Evolutionary conservation across 352 stramenopile genomes (phyloP).

Genomic region (Phytophthora palmivora): DNA sequence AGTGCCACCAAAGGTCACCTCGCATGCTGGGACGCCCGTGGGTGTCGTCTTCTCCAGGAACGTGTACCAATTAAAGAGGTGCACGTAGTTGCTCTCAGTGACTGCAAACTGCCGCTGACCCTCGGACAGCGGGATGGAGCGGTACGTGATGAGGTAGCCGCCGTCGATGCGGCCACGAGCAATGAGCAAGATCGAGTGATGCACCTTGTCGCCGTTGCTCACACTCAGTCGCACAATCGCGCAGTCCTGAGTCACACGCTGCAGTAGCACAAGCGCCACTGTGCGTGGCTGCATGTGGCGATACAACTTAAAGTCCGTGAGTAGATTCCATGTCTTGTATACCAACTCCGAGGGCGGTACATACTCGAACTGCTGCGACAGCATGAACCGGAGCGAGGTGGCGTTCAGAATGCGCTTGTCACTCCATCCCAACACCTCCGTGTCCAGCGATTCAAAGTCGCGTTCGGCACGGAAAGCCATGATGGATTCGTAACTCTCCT

Average conservation of each 20-base stretch:
- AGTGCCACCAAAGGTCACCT: constrained; percentile 72
- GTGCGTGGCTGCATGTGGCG: constrained; percentile 68
- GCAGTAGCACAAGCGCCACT: constrained; percentile 56
- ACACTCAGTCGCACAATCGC: constrained; percentile 65
- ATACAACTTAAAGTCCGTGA: constrained; percentile 62
- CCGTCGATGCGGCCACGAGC: constrained; percentile 65
- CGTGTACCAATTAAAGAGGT: constrained; percentile 82
- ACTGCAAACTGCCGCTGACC: constrained; percentile 52
- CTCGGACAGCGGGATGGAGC: constrained; percentile 60
- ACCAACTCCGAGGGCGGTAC: constrained; percentile 58
- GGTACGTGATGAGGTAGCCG: constrained; percentile 74
- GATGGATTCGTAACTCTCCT: constrained; percentile 68
- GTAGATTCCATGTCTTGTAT: constrained; percentile 73
- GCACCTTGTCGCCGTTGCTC: constrained; percentile 39
- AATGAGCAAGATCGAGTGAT: constrained; percentile 66
- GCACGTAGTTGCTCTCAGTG: constrained; percentile 60
- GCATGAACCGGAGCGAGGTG: constrained; percentile 61
- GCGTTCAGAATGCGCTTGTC: constrained; percentile 51
- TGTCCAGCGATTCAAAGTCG: constrained; percentile 52
- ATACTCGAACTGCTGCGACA: constrained; percentile 61
- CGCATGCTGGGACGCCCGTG: constrained; percentile 40
- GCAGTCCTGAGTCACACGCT: constrained; percentile 67
- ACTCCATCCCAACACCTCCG: constrained; percentile 61
- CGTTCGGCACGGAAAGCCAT: constrained; percentile 55
- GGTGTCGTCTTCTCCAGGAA: constrained; percentile 54